phyloP scores from a whole-genome alignment of 2,329 filamentous ascomycete genomes.

The Ceratocystis alfenasii region DNA sequence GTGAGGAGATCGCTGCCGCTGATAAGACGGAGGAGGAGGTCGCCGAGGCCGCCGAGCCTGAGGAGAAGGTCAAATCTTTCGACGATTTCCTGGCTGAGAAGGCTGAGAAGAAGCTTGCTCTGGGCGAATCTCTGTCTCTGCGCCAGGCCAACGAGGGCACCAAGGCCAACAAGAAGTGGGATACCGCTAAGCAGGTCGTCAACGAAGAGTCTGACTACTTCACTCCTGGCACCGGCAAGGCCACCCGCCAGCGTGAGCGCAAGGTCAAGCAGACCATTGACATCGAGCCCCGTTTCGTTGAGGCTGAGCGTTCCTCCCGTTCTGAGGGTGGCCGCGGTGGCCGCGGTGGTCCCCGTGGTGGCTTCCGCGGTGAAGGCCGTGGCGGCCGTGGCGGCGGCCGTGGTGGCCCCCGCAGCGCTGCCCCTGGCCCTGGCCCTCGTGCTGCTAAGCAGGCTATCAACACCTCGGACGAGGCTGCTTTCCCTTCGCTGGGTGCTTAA shows the following conservation, averaged over 20 bases:
- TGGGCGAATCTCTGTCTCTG: constrained; percentile 53
- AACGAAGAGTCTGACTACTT: constrained; percentile 68
- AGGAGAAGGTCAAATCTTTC: constrained; percentile 86
- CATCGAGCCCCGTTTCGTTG: constrained; percentile 73
- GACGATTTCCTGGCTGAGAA: constrained; percentile 68
- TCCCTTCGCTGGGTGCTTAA: constrained; percentile 49
- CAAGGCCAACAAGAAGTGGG: constrained; percentile 87
- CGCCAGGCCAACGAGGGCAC: constrained; percentile 88
- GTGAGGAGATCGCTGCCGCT: constrained; percentile 72
- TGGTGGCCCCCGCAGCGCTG: constrained; percentile 34
- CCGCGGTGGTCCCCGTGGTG: constrained; percentile 42
- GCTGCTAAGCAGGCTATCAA: constrained; percentile 33
- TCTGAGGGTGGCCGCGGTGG: constrained; percentile 40
- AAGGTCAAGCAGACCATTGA: constrained; percentile 85
- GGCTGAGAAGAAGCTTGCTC: constrained; percentile 62
- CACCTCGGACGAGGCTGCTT: constrained; percentile 45
- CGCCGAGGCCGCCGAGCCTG: constrained; percentile 46
- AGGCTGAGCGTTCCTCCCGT: constrained; percentile 48
- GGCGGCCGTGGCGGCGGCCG: constrained; percentile 36
- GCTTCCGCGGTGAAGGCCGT: constrained; percentile 36
- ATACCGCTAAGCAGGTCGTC: constrained; percentile 59
- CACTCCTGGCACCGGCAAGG: constrained; percentile 60
- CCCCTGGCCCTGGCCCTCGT: constrained; percentile 30
- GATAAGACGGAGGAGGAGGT: constrained; percentile 60
- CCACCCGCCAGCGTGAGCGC: constrained; percentile 73